Evolutionary conservation across 2,329 filamentous ascomycete genomes (phyloP).

Genomic region (Trichoderma arundinaceum): DNA sequence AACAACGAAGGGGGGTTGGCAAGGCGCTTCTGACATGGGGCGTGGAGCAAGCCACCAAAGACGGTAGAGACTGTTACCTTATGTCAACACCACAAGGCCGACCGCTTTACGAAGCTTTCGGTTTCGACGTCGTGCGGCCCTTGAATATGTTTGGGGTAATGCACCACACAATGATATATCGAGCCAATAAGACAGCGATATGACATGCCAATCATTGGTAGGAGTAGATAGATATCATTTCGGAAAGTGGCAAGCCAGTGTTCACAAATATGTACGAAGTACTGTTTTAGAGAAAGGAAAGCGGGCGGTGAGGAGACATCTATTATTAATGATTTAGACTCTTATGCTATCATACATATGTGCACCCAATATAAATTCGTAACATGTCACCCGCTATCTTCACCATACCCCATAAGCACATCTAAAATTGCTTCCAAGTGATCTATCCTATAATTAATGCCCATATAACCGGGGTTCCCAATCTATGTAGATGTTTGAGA

Average conservation of each 20-base stretch:
- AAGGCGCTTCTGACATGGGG: conserved; percentile 34
- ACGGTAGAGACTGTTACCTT: conserved; percentile 31
- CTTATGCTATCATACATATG: conserved; percentile 13
- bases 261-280: background rate
- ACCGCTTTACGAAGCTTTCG: conserved; percentile 28
- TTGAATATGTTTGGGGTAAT: conserved; percentile 30
- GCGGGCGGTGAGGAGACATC: too few relatives aligned
- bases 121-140: conserved; percentile 24
- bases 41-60: conserved; percentile 29
- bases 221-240: background rate
- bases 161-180: conserved; percentile 31
- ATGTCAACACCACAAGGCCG: conserved; percentile 31
- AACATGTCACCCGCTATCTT: background rate
- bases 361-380: conserved; percentile 11
- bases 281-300: background rate
- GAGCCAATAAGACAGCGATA: background rate
- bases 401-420: background rate
- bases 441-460: conserved; percentile 18
- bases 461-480: background rate
- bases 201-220: background rate
- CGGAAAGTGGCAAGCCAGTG: background rate
- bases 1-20: conserved; percentile 34
- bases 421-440: conserved; percentile 1
- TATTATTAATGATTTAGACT: background rate
- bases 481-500: background rate